Evolutionary conservation across 345 rosid species (phyloP), one percentile per base, ranked within the genome.

Genomic region (Microthlaspi erraticum): DNA sequence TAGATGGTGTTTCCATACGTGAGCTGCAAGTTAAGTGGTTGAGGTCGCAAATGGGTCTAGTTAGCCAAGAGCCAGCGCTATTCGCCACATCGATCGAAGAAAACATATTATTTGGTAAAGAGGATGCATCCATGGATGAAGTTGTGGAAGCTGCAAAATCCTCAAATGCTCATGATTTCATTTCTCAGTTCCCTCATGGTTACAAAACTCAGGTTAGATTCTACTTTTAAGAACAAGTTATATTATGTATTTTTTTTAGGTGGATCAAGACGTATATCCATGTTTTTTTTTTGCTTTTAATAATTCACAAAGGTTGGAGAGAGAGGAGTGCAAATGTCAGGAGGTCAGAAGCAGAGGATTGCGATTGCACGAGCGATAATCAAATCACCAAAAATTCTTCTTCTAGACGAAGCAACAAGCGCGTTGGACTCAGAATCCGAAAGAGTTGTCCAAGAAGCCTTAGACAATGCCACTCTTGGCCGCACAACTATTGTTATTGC

Each of bases 311-410:
- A 49, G 69, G 98, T 93, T 0, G 98, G 97, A 16, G 98, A 90
- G 77, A 84, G 93, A 77, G 93, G 98, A 42, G 90, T 93, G 52
- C 97, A 88, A 75, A 86, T 93, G 51, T 90, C 97, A 0, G 96
- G 98, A 0, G 98, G 98, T 2, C 98, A 92, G 45, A 92, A 92
- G 59, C 96, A 93, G 77, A 85, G 98, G 77, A 90, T 93, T 0
- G 97, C 96, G 7, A 90, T 93, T 1, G 97, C 97, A 3, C 81
- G 96, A 66, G 93, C 96, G 0, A 87, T 92, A 37, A 89, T 92
- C 16, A 92, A 89, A 80, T 82, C 88, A 77, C 98, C 93, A 0
- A 68, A 83, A 53, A 83, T 92, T 42, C 85, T 92, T 8, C 61
- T 92, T 10, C 82, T 92, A 8, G 98, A 92, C 12, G 98, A 93